These are phyloP conservation scores for Podaxis sp. DNA, from an alignment of 768 basidiomycete species.

Conservation along the genomic window DNA sequence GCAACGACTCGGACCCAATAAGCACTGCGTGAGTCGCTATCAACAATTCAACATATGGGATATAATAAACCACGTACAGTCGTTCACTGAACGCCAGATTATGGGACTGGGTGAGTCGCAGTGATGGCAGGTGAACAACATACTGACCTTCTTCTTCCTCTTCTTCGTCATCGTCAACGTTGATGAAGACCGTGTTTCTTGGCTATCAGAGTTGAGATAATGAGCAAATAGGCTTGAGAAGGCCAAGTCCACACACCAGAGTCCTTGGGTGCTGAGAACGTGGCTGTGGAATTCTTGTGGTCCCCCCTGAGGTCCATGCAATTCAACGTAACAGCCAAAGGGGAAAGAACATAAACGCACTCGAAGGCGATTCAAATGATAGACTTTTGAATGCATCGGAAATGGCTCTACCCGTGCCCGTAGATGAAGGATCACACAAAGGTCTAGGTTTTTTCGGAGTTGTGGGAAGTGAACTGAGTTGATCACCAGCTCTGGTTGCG, in stretches of 20 bases:
- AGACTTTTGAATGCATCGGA: not conserved
- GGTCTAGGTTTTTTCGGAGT: not conserved
- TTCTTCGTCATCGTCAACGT: constrained; percentile 1
- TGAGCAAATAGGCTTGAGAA: not conserved
- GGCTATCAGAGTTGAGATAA: not conserved
- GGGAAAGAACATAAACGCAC: not conserved
- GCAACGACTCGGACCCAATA: not conserved
- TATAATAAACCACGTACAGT: not conserved
- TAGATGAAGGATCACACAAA: not conserved
- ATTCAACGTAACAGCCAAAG: not conserved
- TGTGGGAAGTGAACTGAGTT: not conserved
- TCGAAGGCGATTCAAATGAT: not conserved
- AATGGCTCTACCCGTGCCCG: not conserved
- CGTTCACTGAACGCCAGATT: not conserved
- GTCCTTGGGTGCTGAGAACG: not conserved
- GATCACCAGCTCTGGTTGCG: not conserved
- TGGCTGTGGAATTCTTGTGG: not conserved
- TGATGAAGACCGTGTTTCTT: not conserved
- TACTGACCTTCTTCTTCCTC: constrained; percentile 9
- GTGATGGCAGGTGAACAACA: not conserved
- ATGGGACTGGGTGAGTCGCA: not conserved
- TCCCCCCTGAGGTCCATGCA: not conserved
- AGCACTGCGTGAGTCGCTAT: not conserved
- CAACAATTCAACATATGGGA: not conserved
- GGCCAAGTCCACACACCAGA: not conserved